These are phyloP conservation scores for Trichoderma citrinoviride DNA, from an alignment of 2,329 filamentous ascomycete genomes.

Conservation along the genomic window DNA sequence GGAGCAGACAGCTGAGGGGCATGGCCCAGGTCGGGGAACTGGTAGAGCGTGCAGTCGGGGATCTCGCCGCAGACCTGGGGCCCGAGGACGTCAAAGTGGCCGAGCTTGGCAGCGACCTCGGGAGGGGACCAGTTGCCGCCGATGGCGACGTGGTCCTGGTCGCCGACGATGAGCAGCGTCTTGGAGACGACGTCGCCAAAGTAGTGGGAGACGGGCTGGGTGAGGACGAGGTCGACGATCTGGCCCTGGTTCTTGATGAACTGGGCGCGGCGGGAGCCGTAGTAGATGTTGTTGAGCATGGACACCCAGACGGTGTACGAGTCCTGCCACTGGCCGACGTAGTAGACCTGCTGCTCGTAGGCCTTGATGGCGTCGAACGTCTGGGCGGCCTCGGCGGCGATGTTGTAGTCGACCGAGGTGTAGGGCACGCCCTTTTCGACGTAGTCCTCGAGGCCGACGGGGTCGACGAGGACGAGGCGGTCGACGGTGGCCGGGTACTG, in stretches of 20 bases:
- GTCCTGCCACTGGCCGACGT: constrained; percentile 46
- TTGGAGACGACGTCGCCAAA: constrained; percentile 44
- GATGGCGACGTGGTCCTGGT: constrained; percentile 54
- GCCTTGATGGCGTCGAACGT: constrained; percentile 44
- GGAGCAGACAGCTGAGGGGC: constrained; percentile 54
- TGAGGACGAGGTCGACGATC: constrained; percentile 55
- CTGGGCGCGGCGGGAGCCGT: constrained; percentile 40
- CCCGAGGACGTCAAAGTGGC: constrained; percentile 50
- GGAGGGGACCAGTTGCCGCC: constrained; percentile 51
- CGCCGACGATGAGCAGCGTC: constrained; percentile 50
- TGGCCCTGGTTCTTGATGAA: constrained; percentile 50
- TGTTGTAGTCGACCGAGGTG: constrained; percentile 41
- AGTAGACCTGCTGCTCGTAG: constrained; percentile 50
- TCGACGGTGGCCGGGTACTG: constrained; percentile 46
- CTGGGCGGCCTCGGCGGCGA: constrained; percentile 39
- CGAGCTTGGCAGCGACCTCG: constrained; percentile 44
- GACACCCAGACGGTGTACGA: constrained; percentile 54
- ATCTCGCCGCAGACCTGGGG: constrained; percentile 44
- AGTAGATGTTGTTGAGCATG: constrained; percentile 54
- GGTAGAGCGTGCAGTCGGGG: constrained; percentile 44
- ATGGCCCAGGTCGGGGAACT: constrained; percentile 50
- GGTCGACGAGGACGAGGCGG: constrained; percentile 49
- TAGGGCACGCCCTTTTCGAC: constrained; percentile 49
- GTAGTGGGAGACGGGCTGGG: constrained; percentile 50
- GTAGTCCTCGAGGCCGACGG: constrained; percentile 56